phyloP scores from a whole-genome alignment of 352 stramenopile species.

The Phytophthora pluvialis region DNA sequence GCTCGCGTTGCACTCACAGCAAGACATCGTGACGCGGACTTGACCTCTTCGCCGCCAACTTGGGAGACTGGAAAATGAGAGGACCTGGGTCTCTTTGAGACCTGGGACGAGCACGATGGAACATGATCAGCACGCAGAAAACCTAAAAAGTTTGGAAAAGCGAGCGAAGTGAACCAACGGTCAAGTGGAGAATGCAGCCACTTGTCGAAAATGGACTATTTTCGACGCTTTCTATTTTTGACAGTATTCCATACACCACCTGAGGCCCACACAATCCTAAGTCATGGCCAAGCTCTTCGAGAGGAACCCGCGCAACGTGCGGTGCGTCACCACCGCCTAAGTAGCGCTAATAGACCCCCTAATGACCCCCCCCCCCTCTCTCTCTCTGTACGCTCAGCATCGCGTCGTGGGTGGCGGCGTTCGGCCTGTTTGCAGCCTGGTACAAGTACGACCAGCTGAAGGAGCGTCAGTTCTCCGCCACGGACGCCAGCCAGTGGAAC shows the following conservation, averaged over 20 bases:
- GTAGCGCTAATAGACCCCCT: not conserved
- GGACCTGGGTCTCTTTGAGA: no score
- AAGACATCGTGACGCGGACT: no score
- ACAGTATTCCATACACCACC: not conserved
- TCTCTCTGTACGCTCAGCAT: slow-evolving; percentile 40
- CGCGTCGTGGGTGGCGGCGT: slow-evolving; percentile 55
- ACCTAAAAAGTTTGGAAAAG: no score
- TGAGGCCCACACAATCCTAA: not conserved
- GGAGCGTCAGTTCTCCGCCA: slow-evolving; percentile 56
- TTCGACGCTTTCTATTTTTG: not conserved
- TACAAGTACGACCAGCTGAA: slow-evolving; percentile 69
- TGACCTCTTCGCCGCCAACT: no score
- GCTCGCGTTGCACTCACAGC: no score
- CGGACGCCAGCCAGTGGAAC: slow-evolving; percentile 61
- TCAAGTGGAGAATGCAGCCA: no score
- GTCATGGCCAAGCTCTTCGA: slow-evolving; percentile 40
- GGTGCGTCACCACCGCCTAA: slow-evolving; percentile 24
- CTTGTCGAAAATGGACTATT: not conserved
- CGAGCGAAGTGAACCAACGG: no score
- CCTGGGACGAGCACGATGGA: no score
- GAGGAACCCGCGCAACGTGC: slow-evolving; percentile 50
- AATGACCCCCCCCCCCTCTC: not conserved
- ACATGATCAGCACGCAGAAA: no score
- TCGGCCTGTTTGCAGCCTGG: slow-evolving; percentile 47
- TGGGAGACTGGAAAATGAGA: no score